Evolutionary conservation across 495 filamentous ascomycete species (phyloP).

Genomic region (Bathelium albidoporum): DNA sequence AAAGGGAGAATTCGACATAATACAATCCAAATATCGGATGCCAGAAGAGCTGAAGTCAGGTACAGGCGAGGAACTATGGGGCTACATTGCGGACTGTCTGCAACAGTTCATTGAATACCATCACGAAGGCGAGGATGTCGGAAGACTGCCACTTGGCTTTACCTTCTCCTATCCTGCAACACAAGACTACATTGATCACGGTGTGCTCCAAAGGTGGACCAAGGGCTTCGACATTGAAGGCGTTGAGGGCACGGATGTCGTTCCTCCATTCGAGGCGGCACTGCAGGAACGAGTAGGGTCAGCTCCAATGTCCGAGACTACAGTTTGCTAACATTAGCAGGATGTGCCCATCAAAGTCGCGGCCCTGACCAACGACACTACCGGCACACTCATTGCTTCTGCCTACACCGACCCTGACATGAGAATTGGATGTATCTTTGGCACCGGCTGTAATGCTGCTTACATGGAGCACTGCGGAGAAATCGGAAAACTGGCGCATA

Average conservation of each 20-base stretch:
- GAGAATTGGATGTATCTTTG: slow-evolving; percentile 96
- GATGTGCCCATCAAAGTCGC: slow-evolving; percentile 87
- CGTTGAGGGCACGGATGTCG: slow-evolving; percentile 90
- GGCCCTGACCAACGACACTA: slow-evolving; percentile 95
- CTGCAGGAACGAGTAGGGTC: slow-evolving; percentile 60
- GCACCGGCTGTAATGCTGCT: slow-evolving; percentile 94
- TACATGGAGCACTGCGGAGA: slow-evolving; percentile 93
- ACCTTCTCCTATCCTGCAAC: slow-evolving; percentile 98
- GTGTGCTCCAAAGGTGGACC: slow-evolving; percentile 93
- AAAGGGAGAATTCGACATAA: slow-evolving; percentile 96
- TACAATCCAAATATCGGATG: slow-evolving; percentile 96
- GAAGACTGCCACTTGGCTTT: slow-evolving; percentile 78
- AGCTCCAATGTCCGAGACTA: not conserved
- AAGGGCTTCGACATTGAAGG: slow-evolving; percentile 98
- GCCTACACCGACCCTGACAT: slow-evolving; percentile 85
- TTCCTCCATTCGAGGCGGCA: slow-evolving; percentile 81
- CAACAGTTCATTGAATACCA: slow-evolving; percentile 93
- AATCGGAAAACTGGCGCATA: slow-evolving; percentile 85
- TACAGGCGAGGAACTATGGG: slow-evolving; percentile 85
- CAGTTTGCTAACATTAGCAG: slow-evolving; percentile 30
- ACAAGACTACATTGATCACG: slow-evolving; percentile 93
- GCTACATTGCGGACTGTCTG: slow-evolving; percentile 94
- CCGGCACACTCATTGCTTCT: slow-evolving; percentile 97
- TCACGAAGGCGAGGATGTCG: slow-evolving; percentile 56
- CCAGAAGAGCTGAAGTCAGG: slow-evolving; percentile 92